Percentiles rank a stretch among this genome's conserved stretches.
phyloP scores from a whole-genome alignment of 2,329 filamentous ascomycete genomes.

The Sarocladiaceae sp. region DNA sequence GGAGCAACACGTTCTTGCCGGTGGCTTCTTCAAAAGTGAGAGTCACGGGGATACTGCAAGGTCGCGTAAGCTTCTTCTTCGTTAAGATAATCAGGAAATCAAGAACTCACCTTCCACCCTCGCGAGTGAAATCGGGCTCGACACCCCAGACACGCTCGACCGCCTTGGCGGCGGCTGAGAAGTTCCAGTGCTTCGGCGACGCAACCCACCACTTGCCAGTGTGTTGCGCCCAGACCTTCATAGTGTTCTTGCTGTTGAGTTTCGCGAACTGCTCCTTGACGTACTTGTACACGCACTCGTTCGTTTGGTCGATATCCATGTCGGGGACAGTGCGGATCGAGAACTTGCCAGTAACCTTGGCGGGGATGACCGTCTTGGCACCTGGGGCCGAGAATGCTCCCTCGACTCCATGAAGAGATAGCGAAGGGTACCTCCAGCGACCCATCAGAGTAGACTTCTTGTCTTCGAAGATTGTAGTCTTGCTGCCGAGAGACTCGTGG shows the following conservation, averaged over 20 bases:
- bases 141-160: conserved; percentile 92
- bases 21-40: conserved; percentile 96
- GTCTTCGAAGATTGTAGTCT: conserved; percentile 78
- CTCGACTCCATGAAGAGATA: conserved; percentile 91
- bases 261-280: conserved; percentile 80
- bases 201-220: conserved; percentile 98
- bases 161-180: conserved; percentile 89
- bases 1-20: conserved; percentile 90
- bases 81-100: neutral
- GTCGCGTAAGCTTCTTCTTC: neutral
- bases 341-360: conserved; percentile 97
- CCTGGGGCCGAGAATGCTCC: conserved; percentile 90
- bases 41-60: conserved; percentile 77
- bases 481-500: conserved; percentile 82
- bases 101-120: conserved; percentile 76
- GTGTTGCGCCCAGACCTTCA: conserved; percentile 78
- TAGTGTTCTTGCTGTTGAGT: conserved; percentile 84
- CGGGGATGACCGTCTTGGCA: conserved; percentile 97
- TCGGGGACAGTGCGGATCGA: conserved; percentile 95
- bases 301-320: conserved; percentile 91
- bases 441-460: conserved; percentile 94
- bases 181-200: conserved; percentile 98
- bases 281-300: conserved; percentile 76
- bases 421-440: conserved; percentile 88
- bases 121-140: conserved; percentile 88